Evolutionary conservation across 257 asterid genomes (phyloP), one percentile per base, ranked within the genome.

Genomic region (Petunia secreta): DNA sequence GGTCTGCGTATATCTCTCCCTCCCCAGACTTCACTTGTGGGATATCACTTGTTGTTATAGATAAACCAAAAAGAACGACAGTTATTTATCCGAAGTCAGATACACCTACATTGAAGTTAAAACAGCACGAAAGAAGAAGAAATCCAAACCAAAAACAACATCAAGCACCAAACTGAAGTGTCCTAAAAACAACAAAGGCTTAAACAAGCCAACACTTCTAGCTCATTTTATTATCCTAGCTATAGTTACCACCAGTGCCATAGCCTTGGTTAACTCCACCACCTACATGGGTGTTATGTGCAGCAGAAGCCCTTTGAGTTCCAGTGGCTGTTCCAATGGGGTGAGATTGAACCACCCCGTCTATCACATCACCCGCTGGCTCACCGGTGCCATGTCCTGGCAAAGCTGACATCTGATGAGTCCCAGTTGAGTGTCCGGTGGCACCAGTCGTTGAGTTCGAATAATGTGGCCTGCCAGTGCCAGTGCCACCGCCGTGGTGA

Each of bases 271-370:
- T 68, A 4, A 82, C 77, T 10, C 75, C 88, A 10, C 78, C 87
- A 0, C 86, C 91, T 2, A 78, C 91, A 36, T 67, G 91, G 5
- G 88, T 81, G 66, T 84, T 83, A 3, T 87, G 89, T 0, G 91
- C 90, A 3, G 95, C 82, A 55, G 89, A 81, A 2, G 89, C 16
- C 84, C 88, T 80, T 15, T 75, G 82, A 4, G 91, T 78, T 43
- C 89, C 93, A 2, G 96, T 85, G 63, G 88, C 89, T 0, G 85
- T 80, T 14, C 93, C 91, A 1, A 87, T 80, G 0, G 91, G 95
- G 62, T 80, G 93, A 1, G 89, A 82, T 87, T 76, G 36, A 0
- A 77, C 57, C 11, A 83, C 82, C 58, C 90, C 93, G 63, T 88
- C 93, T 10, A 84, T 75, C 81, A 88, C 91, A 34, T 80, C 90